Evolutionary conservation across 1,284 basidiomycete genomes (phyloP), one percentile per base, ranked within the genome.

Genomic region (Cutaneotrichosporon sp.): DNA sequence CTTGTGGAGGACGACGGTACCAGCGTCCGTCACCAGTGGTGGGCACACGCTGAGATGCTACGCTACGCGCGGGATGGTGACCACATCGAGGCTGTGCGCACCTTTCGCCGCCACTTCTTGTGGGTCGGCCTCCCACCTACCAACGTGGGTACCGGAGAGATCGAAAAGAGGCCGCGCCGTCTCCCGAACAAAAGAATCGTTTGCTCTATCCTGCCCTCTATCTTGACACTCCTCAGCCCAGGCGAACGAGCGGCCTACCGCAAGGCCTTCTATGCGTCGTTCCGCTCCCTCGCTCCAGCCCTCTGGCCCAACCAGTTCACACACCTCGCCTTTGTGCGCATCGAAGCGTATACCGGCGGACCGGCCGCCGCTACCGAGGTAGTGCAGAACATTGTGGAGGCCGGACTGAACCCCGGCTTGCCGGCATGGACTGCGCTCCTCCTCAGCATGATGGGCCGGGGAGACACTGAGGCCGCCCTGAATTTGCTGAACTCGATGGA

Each of bases 11-110:
- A 62, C 51, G 56, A 51, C 1, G 7, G 32, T 59, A 3, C 62
- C 67, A 5, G 65, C 7, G 60, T 66, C 1, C 51, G 52, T 11
- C 40, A 36, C 3, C 56, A 56, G 53, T 59, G 66, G 62, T 77
- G 74, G 75, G 52, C 63, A 16, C 73, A 75, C 56, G 73, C 75
- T 4, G 60, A 70, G 22, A 68, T 77, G 30, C 58, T 73, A n/a
- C 69, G 70, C 4, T 62, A 67, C 22, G 60, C 59, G 14, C 42
- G 57, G 46, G 61, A 63, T 1, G 69, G 66, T 2, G 21, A 60
- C 10, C 69, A 74, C 56, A 40, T 56, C 1, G 67, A 67, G 4
- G 73, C 72, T 3, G 26, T 78, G 5, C 30, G 58, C 18, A 26
- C 60, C 5, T 78, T 76, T 62, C 53, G 64, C 8, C 11, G 65